Evolutionary conservation across 208 protist genomes (phyloP), one percentile per base, ranked within the genome.

Genomic region (Eutreptiella sp.): DNA sequence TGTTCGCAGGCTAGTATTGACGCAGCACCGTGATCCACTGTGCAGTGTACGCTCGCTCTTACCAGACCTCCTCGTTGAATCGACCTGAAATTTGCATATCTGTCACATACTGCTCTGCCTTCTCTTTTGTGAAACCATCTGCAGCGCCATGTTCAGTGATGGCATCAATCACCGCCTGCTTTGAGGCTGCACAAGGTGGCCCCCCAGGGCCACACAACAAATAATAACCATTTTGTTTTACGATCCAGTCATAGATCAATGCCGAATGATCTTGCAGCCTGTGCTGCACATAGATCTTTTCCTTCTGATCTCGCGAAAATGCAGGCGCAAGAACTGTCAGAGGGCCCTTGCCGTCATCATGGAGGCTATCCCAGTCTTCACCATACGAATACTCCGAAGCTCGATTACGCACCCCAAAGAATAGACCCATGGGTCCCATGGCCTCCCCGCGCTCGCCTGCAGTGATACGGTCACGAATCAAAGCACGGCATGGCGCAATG

Each of bases 51-150:
- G 19, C 14, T 16, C 23, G 45, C 19, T 11, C 11, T 38, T n/a
- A 64, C 58, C 58, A 64, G 26, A 38, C 58, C 43, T 64, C 58
- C 21, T 46, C 58, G 2, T 19, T 62, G 50, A 59, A 64, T 16
- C 58, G 34, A 29, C 58, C 58, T 28, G 23, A 41, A 19, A 64
- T 64, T 24, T 61, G 31, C 29, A 64, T 28, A 21, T 53, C 16
- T 2, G 58, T 38, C 4, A 64, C 14, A 16, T 53, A 19, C 1
- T 21, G 14, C 24, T 62, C 42, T 2, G 58, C 58, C 19, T 64
- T 16, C 24, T 21, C 21, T 33, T 43, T 27, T n/a, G 45, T n/a
- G 23, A 64, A 38, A 16, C 42, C 42, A n/a, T n/a, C n/a, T n/a
- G n/a, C n/a, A n/a, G n/a, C n/a, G n/a, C 48, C 58, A n/a, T 38